Base-by-base conservation (phyloP, 1,139 yeast species). In the Spencermartinsiella ligniputridi region DNA sequence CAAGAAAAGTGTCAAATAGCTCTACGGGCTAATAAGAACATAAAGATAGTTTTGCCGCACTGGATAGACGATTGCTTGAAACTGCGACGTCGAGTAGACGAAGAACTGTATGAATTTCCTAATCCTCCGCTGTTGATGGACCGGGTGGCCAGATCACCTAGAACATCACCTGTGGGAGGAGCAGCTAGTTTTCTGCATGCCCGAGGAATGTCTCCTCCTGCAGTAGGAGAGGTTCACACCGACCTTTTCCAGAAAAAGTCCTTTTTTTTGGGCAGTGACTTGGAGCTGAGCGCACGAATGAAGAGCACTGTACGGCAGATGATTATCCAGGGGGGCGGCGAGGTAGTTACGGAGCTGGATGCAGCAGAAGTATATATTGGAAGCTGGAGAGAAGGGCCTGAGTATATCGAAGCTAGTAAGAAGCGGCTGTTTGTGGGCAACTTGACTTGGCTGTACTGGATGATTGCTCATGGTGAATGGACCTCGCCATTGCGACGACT, bases 61-160 rank as follows among this genome's bases (percentile, higher is more conserved):
- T 90, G 97, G 72, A 54, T 71, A 25, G 80, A 82, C 48, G 85
- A 80, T 49, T 83, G 92, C 55, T 69, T 88, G 48, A 77, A 72
- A 44, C 59, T 71, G 39, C 73, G 81, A 20, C 61, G 69, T 41
- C 69, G 67, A 41, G 63, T 83, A 15, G 77, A 75, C 42, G 90
- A 78, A 43, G 51, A 61, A 0, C 74, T 76, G 1, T 86, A 83
- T 56, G 52, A 72, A 11, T 63, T 82, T 30, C 69, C 60, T 9
- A 40, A 55, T 24, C 58, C 58, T 2, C 42, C 44, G 3, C 40
- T 53, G 5, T n/a, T 27, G 32, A 27, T 27, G 15, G 32, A 27
- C 12, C 32, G 32, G 8, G 32, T 27, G 12, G n/a, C 32, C 4
- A 27, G n/a, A n/a, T 27, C 32, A 9, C 32, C 32, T 11, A n/a